These are phyloP conservation scores for Drechslerella coelobrocha DNA, from an alignment of 2,329 filamentous ascomycete species.

Conservation along the genomic window DNA sequence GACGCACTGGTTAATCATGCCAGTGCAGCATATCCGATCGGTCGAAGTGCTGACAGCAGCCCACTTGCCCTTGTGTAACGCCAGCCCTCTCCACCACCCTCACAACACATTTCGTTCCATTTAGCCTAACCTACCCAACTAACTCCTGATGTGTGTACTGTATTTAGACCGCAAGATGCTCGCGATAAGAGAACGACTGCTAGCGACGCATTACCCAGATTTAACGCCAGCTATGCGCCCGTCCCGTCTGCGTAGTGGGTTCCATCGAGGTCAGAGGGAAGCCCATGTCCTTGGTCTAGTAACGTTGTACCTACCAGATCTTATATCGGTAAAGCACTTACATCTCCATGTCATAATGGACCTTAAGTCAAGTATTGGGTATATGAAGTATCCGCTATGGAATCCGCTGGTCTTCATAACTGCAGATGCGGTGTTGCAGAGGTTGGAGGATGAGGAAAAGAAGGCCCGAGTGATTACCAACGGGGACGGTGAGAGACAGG, in stretches of 20 bases:
- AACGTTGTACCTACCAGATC: slow-evolving; percentile 24
- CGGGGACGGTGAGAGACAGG: not conserved
- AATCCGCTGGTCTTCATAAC: slow-evolving; percentile 31
- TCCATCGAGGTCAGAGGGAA: slow-evolving; percentile 33
- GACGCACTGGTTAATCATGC: slow-evolving; percentile 47
- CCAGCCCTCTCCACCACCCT: slow-evolving; percentile 8
- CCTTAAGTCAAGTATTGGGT: slow-evolving; percentile 2
- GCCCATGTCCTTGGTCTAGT: slow-evolving; percentile 9
- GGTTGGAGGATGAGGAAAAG: slow-evolving; percentile 33
- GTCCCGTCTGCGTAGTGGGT: slow-evolving; percentile 23
- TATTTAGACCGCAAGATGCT: slow-evolving; percentile 41
- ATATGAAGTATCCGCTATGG: slow-evolving; percentile 36
- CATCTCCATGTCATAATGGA: slow-evolving; percentile 45
- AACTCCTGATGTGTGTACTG: not conserved
- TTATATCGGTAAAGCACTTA: slow-evolving; percentile 42
- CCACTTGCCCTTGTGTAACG: slow-evolving; percentile 46
- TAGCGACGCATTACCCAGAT: slow-evolving; percentile 30
- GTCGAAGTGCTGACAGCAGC: slow-evolving; percentile 33
- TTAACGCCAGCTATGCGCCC: slow-evolving; percentile 13
- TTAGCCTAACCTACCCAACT: not conserved
- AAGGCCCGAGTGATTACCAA: not conserved
- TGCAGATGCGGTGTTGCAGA: slow-evolving; percentile 19
- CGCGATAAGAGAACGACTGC: slow-evolving; percentile 25
- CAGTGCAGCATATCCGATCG: slow-evolving; percentile 38
- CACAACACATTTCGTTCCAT: slow-evolving; percentile 31